Base-by-base conservation (phyloP, 1,284 basidiomycete species). In the Papiliotrema nemorosa region DNA sequence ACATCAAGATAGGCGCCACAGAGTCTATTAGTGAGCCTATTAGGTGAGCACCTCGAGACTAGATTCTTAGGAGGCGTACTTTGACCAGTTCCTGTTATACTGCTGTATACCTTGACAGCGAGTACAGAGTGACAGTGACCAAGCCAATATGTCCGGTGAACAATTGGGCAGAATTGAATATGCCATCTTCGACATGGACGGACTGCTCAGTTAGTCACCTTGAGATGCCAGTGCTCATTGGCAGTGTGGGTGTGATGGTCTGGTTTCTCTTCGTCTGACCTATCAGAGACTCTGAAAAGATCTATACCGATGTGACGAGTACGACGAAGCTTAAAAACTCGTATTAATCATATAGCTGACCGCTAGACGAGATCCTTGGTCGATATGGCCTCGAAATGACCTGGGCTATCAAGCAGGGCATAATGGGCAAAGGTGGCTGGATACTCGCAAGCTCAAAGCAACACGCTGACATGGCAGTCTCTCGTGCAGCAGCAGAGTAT, bases 111-210 rank as follows among this genome's bases (percentile, higher is more conserved):
- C n/a, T n/a, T n/a, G n/a, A n/a, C n/a, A n/a, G n/a, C n/a, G n/a
- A n/a, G n/a, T n/a, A n/a, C n/a, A n/a, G n/a, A n/a, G n/a, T n/a
- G n/a, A n/a, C n/a, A n/a, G n/a, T n/a, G n/a, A n/a, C n/a, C n/a
- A n/a, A n/a, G 7, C 29, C 26, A 37, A 12, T 20, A 55, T 56
- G 54, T 43, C 50, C 9, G 26, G 43, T 16, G 18, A 35, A n/a
- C 45, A 37, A 25, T 55, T 57, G 43, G 59, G 57, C 33, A 54
- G 66, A 38, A 66, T 69, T 27, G 72, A 70, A 40, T 76, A 75
- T 67, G 66, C 57, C 60, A 71, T 76, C 53, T 76, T 76, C 53
- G 73, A 76, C 57, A 74, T 76, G 71, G 74, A 74, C 52, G 71
- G 74, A 36, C 60, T 73, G 24, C 54, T 73, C 10, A 67, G 70